These are phyloP conservation scores for Sonneratia alba DNA, from an alignment of 345 rosid genomes.

Conservation along the genomic window DNA sequence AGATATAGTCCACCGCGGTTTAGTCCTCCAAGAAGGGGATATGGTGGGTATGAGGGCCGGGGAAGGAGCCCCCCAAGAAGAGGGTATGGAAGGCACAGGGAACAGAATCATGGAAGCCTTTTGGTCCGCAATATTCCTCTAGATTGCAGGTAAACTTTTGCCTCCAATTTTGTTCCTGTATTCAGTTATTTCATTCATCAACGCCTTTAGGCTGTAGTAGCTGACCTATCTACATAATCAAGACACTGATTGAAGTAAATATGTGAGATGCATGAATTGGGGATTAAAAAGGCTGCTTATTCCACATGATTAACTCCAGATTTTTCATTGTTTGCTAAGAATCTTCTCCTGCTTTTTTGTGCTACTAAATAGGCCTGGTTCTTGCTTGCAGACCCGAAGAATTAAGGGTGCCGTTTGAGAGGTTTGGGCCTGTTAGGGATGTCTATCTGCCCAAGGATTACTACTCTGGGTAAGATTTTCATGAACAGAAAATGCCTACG, in stretches of 20 bases:
- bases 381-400: conserved; percentile 68
- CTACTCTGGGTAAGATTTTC: conserved; percentile 66
- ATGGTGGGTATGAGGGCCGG: conserved; percentile 44
- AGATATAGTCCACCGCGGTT: conserved; percentile 72
- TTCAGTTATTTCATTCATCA: not conserved
- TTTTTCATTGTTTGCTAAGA: not conserved
- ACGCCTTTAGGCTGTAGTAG: not conserved
- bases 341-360: not conserved
- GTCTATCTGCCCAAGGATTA: conserved; percentile 90
- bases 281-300: not conserved
- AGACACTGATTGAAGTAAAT: not conserved
- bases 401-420: conserved; percentile 73
- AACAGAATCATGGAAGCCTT: conserved; percentile 66
- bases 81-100: conserved; percentile 71
- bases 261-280: not conserved
- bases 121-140: conserved; percentile 89
- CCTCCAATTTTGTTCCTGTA: not conserved
- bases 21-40: conserved; percentile 87
- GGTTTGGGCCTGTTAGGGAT: conserved; percentile 79
- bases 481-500: not conserved
- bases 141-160: conserved; percentile 60
- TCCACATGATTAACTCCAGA: not conserved
- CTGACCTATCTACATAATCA: not conserved
- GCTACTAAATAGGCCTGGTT: not conserved
- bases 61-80: conserved; percentile 17